Evolutionary conservation across 73 alveolate genomes (phyloP), one percentile per base, ranked within the genome.

Genomic region (Paramecium pentaurelia): DNA sequence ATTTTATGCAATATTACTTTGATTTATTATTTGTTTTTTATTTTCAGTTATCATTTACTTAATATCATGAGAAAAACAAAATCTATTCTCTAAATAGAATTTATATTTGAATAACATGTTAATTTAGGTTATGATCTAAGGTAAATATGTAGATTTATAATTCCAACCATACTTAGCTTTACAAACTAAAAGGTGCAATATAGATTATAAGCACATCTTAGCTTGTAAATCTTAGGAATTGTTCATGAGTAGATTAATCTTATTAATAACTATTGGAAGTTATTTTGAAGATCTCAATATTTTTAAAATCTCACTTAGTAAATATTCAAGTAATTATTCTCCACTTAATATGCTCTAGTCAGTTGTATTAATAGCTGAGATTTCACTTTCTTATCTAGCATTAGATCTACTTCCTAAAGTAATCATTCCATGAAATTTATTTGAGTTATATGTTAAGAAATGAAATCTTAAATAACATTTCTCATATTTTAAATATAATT

Each of bases 401-500:
- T 64, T 64, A 18, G 70, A 54, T 64, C 84, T 22, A n/a, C 84
- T 64, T 12, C 84, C 84, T 32, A 34, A 64, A 32, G 42, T 28
- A 32, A 64, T 64, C 84, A 64, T 64, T 28, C 47, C 84, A 7
- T 64, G 84, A 12, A 64, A 64, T 28, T 64, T 64, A 27, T 64
- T 64, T 6, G 84, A 64, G 22, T 64, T 64, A 28, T 64, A 64
- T 12, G 42, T 64, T 32, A 8, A 14, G 20, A 64, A 32, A 32
- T 64, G 84, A 64, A 32, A 28, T 64, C 84, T 20, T n/a, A 75
- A n/a, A 11, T 14, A 75, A 16, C 88, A 75, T 42, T 75, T 75
- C 47, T 75, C 88, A 38, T 75, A 75, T 75, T 75, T 75, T n/a
- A 75, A 14, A 42, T 38, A 75, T 42, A 38, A 16, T 75, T 75